Conservation (phyloP, 805 yeast genomes). For the Ogataea paradorogensis region DNA sequence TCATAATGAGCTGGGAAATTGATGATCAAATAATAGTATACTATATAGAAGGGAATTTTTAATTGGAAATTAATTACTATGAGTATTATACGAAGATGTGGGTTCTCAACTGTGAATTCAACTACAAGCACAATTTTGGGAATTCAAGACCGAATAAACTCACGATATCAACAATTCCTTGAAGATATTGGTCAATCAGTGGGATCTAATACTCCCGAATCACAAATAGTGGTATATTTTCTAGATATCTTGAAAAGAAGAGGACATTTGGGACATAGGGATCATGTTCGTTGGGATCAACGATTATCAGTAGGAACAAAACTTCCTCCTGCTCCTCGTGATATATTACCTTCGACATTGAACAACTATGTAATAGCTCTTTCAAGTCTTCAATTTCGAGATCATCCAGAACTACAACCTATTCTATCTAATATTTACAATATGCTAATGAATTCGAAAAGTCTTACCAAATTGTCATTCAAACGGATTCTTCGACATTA, state of each 20-base stretch:
- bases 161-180: background rate
- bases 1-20: constrained; percentile 9
- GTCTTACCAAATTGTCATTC: constrained; percentile 10
- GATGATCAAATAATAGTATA: no score
- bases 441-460: constrained; percentile 8
- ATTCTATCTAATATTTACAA: constrained; percentile 10
- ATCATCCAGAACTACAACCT: constrained; percentile 2
- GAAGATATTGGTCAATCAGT: background rate
- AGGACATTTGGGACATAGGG: constrained; percentile 1
- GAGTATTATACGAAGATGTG: background rate
- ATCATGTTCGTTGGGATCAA: constrained; percentile 6
- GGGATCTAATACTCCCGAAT: background rate
- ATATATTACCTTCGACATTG: constrained; percentile 1
- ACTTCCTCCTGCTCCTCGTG: constrained; percentile 12
- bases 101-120: background rate
- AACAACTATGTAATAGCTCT: constrained; percentile 10
- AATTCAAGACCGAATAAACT: background rate
- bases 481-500: constrained; percentile 11
- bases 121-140: background rate
- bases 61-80: no score
- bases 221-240: constrained; percentile 1
- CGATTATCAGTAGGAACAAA: background rate
- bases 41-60: no score
- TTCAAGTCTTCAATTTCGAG: constrained; percentile 6
- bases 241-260: constrained; percentile 2